Conservation (phyloP, 345 rosid species). For the Eucalyptus urophylla region DNA sequence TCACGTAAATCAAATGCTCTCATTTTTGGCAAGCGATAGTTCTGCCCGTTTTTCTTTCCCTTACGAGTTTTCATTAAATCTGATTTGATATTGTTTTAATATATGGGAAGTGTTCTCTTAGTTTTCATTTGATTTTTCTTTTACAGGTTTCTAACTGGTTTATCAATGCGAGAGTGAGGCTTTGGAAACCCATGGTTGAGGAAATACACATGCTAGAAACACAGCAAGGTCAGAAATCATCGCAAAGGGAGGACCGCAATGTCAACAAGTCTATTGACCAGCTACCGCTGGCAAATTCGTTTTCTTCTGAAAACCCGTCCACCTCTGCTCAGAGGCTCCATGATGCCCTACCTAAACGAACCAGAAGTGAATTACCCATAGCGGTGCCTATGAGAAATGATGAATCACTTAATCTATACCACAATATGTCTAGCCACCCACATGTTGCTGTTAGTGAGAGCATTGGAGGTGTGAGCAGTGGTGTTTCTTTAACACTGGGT, state of each 20-base stretch:
- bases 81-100: neutral
- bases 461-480: conserved; percentile 29
- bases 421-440: conserved; percentile 23
- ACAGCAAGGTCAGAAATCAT: conserved; percentile 41
- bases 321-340: conserved; percentile 19
- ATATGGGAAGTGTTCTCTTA: neutral
- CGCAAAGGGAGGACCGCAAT: conserved; percentile 34
- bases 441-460: conserved; percentile 24
- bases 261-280: conserved; percentile 15
- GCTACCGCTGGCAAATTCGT: conserved; percentile 5
- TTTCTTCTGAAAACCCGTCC: conserved; percentile 13
- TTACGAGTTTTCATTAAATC: neutral
- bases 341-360: conserved; percentile 31
- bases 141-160: conserved; percentile 86
- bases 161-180: conserved; percentile 89
- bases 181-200: conserved; percentile 98
- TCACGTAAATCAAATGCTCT: neutral
- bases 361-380: conserved; percentile 20
- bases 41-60: neutral
- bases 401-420: conserved; percentile 8
- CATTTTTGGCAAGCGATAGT: neutral
- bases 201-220: conserved; percentile 79
- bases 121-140: neutral
- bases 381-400: conserved; percentile 14
- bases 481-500: conserved; percentile 76